Conservation (phyloP, 169 alveolate species). For the Eimeria necatrix region DNA sequence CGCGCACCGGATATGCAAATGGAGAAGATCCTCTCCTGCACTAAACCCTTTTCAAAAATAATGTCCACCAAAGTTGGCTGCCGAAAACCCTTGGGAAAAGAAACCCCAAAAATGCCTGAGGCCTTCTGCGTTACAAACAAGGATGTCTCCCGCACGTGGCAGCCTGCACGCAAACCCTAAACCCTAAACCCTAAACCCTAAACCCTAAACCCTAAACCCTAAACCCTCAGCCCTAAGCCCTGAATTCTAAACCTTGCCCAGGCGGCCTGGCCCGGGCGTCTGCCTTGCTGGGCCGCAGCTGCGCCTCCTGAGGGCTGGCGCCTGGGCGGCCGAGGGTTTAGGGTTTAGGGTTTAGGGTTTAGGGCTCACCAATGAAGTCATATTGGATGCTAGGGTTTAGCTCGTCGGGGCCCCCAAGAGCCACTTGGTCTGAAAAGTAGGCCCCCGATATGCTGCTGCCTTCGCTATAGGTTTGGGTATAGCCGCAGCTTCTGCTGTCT, state of each 20-base stretch:
- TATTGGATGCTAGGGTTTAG: constrained; percentile 80
- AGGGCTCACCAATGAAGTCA: constrained; percentile 65
- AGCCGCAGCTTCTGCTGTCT: constrained; percentile 84
- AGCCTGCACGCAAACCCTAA: constrained; percentile 83
- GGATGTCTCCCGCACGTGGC: constrained; percentile 90
- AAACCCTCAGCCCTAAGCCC: no score
- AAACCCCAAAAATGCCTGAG: constrained; percentile 92
- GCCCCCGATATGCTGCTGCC: constrained; percentile 91
- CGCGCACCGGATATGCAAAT: constrained; percentile 83
- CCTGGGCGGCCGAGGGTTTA: no score
- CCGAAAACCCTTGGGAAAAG: constrained; percentile 78
- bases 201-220: no score
- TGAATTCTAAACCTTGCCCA: no score
- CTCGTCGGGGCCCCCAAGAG: constrained; percentile 85
- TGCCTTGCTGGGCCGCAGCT: no score
- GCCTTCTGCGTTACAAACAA: constrained; percentile 90
- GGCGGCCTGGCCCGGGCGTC: no score
- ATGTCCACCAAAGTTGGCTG: constrained; percentile 84
- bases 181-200: neutral
- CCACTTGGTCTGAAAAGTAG: constrained; percentile 84
- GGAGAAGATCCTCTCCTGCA: constrained; percentile 80
- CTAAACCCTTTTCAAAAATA: constrained; percentile 56
- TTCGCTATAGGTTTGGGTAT: constrained; percentile 89
- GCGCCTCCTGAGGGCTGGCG: no score
- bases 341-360: neutral